Percentiles rank a stretch among this genome's conserved stretches.
Conservation (phyloP, 768 basidiomycete species). For the Cystoderma amianthinum region DNA sequence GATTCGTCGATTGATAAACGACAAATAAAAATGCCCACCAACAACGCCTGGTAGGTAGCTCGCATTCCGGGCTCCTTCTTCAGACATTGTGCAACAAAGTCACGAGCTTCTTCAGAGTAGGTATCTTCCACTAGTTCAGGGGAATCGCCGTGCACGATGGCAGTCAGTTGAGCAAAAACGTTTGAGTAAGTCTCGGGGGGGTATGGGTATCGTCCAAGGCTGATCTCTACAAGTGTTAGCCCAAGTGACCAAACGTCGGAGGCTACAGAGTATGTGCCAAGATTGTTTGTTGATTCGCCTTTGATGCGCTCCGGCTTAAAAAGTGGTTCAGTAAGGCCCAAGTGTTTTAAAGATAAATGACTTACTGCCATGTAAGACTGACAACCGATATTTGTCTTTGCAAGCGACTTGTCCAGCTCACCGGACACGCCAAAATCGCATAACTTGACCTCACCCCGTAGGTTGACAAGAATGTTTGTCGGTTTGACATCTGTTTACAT, state of each 20-base stretch:
- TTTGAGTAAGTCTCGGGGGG: conserved; percentile 97
- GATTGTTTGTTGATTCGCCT: conserved; percentile 82
- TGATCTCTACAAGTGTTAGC: conserved; percentile 89
- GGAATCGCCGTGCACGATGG: conserved; percentile 93
- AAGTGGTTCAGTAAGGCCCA: conserved; percentile 1
- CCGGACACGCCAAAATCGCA: conserved; percentile 99
- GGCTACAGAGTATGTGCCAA: conserved; percentile 90
- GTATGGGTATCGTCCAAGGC: conserved; percentile 87
- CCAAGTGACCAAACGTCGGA: conserved; percentile 98
- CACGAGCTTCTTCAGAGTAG: conserved; percentile 63
- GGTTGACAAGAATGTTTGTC: conserved; percentile 88
- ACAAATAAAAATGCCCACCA: conserved; percentile 35
- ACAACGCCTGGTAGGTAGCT: conserved; percentile 77
- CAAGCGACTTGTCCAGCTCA: conserved; percentile 91
- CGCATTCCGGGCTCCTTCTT: conserved; percentile 72
- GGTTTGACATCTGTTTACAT: conserved; percentile 97
- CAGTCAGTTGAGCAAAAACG: conserved; percentile 92
- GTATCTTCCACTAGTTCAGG: conserved; percentile 73
- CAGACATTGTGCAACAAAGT: conserved; percentile 80
- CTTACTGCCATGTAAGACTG: conserved; percentile 97
- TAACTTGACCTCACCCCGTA: conserved; percentile 84
- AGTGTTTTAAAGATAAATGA: conserved; percentile 9
- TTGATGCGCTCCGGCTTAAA: conserved; percentile 90
- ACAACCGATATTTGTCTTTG: conserved; percentile 98
- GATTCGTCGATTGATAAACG: background rate